Conservation (phyloP, 78 protist species). For the Dictyostelium capitatum region DNA sequence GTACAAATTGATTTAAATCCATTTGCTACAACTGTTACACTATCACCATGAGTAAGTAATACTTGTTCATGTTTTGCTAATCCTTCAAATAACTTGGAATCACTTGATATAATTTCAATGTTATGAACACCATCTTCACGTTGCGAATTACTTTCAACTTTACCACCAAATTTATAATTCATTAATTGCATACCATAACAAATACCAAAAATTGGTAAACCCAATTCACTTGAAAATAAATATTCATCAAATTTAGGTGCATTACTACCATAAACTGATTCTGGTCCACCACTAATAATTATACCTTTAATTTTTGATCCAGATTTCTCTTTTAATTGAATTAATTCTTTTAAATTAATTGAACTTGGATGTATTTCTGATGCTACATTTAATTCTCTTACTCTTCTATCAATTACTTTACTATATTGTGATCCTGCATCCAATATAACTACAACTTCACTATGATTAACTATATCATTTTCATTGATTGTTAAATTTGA, state of each 20-base stretch:
- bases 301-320: constrained; percentile 75
- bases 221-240: constrained; percentile 68
- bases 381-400: constrained; percentile 94
- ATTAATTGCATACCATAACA: constrained; percentile 98
- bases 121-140: constrained; percentile 94
- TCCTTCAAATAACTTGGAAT: constrained; percentile 81
- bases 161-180: constrained; percentile 86
- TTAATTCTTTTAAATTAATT: constrained; percentile 38
- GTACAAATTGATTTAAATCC: constrained; percentile 79
- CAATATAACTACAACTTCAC: constrained; percentile 86
- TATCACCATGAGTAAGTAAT: constrained; percentile 97
- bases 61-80: constrained; percentile 73
- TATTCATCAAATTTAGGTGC: constrained; percentile 88
- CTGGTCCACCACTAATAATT: constrained; percentile 97
- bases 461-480: constrained; percentile 7
- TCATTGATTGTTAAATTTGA: constrained; percentile 21
- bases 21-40: constrained; percentile 82
- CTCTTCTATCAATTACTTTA: constrained; percentile 95
- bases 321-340: background rate
- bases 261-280: constrained; percentile 84
- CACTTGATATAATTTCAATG: constrained; percentile 7
- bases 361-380: constrained; percentile 90
- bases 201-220: constrained; percentile 95
- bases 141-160: constrained; percentile 85
- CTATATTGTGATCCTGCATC: constrained; percentile 94